A percentile compares a stretch with the other conserved stretches of the same genome.
phyloP scores from a whole-genome alignment of 1,139 yeast species.

The Suhomyces bokatorum region DNA sequence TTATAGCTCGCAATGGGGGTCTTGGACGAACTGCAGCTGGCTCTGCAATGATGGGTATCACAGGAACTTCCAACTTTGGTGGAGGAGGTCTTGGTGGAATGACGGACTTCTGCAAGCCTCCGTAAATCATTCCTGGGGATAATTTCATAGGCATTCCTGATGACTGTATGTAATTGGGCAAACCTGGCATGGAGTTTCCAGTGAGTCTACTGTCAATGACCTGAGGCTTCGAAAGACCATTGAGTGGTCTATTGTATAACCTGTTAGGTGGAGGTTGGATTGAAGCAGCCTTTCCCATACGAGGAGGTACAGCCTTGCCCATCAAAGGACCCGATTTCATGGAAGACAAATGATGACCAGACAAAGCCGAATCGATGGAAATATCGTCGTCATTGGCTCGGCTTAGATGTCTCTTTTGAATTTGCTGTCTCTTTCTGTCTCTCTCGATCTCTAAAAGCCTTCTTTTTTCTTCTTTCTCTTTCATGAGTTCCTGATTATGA shows the following conservation, averaged over 20 bases:
- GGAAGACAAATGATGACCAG: conserved; percentile 1
- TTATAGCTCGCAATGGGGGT: conserved; percentile 27
- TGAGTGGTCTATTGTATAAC: conserved; percentile 25
- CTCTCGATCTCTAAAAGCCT: conserved; percentile 26
- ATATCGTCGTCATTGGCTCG: conserved; percentile 5
- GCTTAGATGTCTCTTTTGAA: conserved; percentile 9
- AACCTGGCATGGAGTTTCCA: conserved; percentile 20
- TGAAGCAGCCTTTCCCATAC: conserved; percentile 51
- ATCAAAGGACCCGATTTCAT: conserved; percentile 32
- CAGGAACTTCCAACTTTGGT: conserved; percentile 42
- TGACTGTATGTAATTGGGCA: conserved; percentile 24
- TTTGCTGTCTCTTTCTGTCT: conserved; percentile 22
- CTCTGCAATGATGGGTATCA: conserved; percentile 27
- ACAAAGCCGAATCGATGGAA: conserved; percentile 4
- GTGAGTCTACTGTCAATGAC: conserved; percentile 22
- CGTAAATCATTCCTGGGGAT: conserved; percentile 17
- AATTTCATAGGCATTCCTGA: conserved; percentile 19
- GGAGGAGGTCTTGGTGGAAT: conserved; percentile 34
- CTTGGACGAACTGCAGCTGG: conserved; percentile 21
- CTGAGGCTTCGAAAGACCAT: conserved; percentile 16
- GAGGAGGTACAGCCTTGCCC: conserved; percentile 42
- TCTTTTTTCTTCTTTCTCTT: conserved; percentile 26
- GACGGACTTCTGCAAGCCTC: conserved; percentile 16
- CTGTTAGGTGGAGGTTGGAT: conserved; percentile 49
- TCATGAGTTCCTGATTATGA: conserved; percentile 32